Conservation (phyloP, 441 rosid genomes). For the Pelargonium fulgidum region DNA sequence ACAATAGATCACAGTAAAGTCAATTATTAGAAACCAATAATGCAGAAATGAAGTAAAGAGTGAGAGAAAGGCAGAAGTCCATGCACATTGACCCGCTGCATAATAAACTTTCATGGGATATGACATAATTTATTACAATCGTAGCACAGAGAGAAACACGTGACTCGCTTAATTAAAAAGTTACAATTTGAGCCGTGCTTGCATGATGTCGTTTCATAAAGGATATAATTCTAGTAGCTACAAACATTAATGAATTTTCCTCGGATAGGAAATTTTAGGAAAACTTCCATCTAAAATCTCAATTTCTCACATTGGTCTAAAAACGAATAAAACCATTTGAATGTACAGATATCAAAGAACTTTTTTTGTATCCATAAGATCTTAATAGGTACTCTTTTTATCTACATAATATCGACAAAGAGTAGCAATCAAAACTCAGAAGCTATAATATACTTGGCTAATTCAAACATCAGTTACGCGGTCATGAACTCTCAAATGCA, state of each 20-base stretch:
- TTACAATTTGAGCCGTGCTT: not conserved
- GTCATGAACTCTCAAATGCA: not conserved
- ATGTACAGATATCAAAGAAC: not conserved
- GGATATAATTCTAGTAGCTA: not conserved
- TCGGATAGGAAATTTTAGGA: not conserved
- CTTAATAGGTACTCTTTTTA: not conserved
- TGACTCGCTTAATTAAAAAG: not conserved
- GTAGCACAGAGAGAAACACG: not conserved
- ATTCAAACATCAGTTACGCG: not conserved
- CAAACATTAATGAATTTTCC: too few species aligned
- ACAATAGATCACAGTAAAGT: not conserved
- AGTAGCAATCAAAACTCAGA: not conserved
- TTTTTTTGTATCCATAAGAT: not conserved
- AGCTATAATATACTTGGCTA: not conserved
- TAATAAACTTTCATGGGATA: not conserved
- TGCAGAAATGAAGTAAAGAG: not conserved
- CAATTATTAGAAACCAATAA: not conserved
- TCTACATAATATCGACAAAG: not conserved
- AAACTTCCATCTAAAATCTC: slow-evolving; percentile 1
- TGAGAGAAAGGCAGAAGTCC: not conserved
- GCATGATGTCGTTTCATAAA: not conserved
- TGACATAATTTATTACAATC: not conserved
- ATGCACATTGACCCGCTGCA: not conserved
- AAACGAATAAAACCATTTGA: not conserved
- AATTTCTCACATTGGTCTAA: not conserved